A percentile compares a stretch with the other conserved stretches of the same genome.
phyloP scores from a whole-genome alignment of 805 yeast species.

The Kazachstania bromeliacearum region DNA sequence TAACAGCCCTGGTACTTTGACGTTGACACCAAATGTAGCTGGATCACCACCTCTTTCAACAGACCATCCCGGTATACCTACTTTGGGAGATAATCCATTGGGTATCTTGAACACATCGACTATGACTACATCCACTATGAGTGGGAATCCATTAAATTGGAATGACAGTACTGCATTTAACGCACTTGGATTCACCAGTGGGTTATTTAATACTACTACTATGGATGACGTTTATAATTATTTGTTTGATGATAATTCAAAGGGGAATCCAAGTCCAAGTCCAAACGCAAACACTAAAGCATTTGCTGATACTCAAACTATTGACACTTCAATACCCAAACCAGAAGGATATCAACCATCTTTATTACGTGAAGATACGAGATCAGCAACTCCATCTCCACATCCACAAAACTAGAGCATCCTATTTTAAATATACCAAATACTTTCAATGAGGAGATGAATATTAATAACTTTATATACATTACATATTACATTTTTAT shows the following conservation, averaged over 20 bases:
- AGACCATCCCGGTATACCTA: too few relatives aligned
- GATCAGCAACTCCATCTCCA: neutral
- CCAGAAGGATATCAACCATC: conserved; percentile 2
- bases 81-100: too few relatives aligned
- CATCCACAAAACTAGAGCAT: conserved; percentile 5
- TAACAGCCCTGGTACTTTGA: neutral
- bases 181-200: conserved; percentile 12
- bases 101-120: too few relatives aligned
- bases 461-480: too few relatives aligned
- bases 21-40: neutral
- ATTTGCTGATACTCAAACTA: neutral
- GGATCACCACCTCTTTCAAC: too few relatives aligned
- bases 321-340: neutral
- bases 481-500: too few relatives aligned
- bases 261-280: neutral
- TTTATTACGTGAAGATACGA: conserved; percentile 4
- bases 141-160: conserved; percentile 7
- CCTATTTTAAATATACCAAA: too few relatives aligned
- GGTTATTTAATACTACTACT: conserved; percentile 24
- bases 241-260: conserved; percentile 17
- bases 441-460: too few relatives aligned
- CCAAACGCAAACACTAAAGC: conserved; percentile 6
- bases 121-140: conserved; percentile 2
- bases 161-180: conserved; percentile 14
- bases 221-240: conserved; percentile 27